Conservation (phyloP, 768 basidiomycete genomes). For the Auricularia sp. region DNA sequence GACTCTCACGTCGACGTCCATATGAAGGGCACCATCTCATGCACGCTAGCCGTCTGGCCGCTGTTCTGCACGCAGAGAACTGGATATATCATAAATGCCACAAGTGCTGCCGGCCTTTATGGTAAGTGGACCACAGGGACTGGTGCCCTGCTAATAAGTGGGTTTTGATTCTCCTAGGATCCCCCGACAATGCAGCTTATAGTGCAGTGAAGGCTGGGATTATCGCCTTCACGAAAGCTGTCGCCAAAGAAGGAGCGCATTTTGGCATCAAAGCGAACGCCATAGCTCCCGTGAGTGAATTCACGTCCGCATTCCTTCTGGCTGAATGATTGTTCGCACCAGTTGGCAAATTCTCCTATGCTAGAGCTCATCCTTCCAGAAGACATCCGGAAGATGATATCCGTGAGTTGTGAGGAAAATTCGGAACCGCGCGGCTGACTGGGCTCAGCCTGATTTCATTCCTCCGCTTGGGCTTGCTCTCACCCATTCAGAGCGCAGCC, state of each 20-base stretch:
- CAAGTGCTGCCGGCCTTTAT: conserved; percentile 89
- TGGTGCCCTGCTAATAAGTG: no score
- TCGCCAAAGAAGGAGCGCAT: conserved; percentile 86
- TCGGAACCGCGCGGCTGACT: no score
- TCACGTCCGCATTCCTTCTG: no score
- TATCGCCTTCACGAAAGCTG: conserved; percentile 85
- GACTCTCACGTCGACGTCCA: conserved; percentile 84
- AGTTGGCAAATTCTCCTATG: no score
- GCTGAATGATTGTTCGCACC: no score
- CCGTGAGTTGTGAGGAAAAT: no score
- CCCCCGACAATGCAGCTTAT: conserved; percentile 92
- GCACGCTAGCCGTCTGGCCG: conserved; percentile 94
- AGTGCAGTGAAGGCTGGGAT: conserved; percentile 97
- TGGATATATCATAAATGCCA: conserved; percentile 85
- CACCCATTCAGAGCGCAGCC: no score
- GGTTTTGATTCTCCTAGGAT: conserved; percentile 43
- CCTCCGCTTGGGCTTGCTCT: no score
- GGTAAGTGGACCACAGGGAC: conserved; percentile 34
- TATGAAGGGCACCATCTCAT: conserved; percentile 85
- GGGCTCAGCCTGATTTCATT: no score
- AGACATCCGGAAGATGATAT: no score
- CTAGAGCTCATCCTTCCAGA: no score
- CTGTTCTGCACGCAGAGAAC: conserved; percentile 91
- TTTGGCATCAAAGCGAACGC: conserved; percentile 33
- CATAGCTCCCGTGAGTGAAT: no score